Percentiles rank a stretch among this genome's conserved stretches.
Conservation (phyloP, 2,329 filamentous ascomycete genomes). For the Talaromyces sp. region DNA sequence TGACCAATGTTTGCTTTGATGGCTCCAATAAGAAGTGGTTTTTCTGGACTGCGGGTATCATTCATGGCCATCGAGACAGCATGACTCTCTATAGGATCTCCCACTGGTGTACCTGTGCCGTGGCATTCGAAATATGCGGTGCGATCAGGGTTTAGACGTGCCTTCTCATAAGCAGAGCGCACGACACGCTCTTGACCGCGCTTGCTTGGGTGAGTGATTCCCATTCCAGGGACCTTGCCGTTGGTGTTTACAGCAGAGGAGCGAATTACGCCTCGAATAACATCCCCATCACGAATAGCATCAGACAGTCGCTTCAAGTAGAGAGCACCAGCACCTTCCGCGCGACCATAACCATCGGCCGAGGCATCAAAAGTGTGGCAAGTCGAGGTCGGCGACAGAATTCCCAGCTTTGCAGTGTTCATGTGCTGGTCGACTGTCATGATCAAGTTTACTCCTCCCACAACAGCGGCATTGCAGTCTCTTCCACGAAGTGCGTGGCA, state of each 20-base stretch:
- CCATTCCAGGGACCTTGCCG: background rate
- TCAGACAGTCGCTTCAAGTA: conserved; percentile 46
- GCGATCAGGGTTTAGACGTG: conserved; percentile 18
- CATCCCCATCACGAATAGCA: conserved; percentile 43
- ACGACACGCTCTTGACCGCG: conserved; percentile 37
- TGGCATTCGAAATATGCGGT: conserved; percentile 29
- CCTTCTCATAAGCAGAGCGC: conserved; percentile 28
- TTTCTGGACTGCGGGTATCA: background rate
- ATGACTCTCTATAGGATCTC: conserved; percentile 20
- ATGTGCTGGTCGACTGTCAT: conserved; percentile 29
- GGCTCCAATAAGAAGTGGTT: conserved; percentile 23
- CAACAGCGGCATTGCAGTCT: conserved; percentile 23
- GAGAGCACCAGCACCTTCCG: conserved; percentile 46
- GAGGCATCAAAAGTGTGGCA: conserved; percentile 45
- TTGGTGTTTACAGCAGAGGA: background rate
- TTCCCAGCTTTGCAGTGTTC: conserved; percentile 18
- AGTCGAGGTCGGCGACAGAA: conserved; percentile 50
- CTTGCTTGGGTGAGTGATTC: conserved; percentile 25
- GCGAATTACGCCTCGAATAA: conserved; percentile 35
- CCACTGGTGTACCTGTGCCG: conserved; percentile 32
- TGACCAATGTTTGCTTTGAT: conserved; percentile 33
- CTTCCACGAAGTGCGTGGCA: conserved; percentile 26
- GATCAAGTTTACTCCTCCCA: conserved; percentile 21
- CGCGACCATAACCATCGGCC: conserved; percentile 48
- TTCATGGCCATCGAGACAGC: conserved; percentile 5